phyloP scores from a whole-genome alignment of 257 asterid genomes.

The Solanum sparsipilum region DNA sequence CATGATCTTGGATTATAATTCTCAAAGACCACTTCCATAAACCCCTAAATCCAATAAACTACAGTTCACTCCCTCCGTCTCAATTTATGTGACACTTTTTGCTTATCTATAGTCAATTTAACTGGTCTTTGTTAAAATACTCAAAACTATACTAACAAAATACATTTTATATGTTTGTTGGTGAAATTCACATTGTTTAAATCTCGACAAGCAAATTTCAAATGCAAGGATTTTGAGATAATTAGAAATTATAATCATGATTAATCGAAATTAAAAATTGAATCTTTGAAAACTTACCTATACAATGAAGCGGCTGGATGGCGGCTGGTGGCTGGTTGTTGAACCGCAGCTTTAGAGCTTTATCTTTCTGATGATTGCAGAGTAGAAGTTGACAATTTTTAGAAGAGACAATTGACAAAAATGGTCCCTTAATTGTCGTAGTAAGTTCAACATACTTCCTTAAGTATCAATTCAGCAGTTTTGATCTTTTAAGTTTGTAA shows the following conservation, averaged over 20 bases:
- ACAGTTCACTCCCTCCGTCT: not conserved
- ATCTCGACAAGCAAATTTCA: not conserved
- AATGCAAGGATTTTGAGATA: not conserved
- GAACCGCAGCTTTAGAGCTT: not conserved
- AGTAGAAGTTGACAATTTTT: not conserved
- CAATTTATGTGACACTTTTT: not conserved
- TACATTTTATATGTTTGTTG: no score
- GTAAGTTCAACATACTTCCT: not conserved
- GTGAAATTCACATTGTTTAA: not conserved
- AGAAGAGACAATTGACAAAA: not conserved
- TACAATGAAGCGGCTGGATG: not conserved
- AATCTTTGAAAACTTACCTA: not conserved
- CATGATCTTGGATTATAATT: not conserved
- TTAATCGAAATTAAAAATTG: not conserved
- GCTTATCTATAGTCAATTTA: not conserved
- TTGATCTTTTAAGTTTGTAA: not conserved
- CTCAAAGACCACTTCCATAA: not conserved
- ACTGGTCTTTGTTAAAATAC: not conserved
- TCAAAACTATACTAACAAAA: not conserved
- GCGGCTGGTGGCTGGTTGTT: not conserved
- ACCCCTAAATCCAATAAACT: not conserved
- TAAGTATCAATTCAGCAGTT: not conserved
- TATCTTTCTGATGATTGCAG: not conserved
- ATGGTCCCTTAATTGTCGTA: not conserved
- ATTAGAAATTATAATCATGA: not conserved